Base-by-base conservation (phyloP, 1,139 yeast genomes). In the Meyerozyma athensensis region DNA sequence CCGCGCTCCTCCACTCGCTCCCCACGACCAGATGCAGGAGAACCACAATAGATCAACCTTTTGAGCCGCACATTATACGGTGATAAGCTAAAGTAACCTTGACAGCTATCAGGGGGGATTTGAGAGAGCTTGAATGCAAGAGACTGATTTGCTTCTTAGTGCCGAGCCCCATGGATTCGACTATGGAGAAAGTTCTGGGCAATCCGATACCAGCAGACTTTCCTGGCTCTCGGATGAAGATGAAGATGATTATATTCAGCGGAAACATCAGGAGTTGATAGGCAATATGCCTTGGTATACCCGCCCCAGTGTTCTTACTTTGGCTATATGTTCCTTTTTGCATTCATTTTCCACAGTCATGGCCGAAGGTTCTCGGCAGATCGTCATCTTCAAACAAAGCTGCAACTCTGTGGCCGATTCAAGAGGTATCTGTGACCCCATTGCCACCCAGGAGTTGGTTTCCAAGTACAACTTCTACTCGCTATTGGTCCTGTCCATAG, bases 341-440 rank as follows among this genome's bases (percentile, higher is more conserved):
- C 36, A 39, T 13, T 36, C 48, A 4, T 36, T 47, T 17, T 43
- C 43, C 3, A 19, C 14, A 7, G 30, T 42, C 12, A 30, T 43
- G 10, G 51, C 48, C 8, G 51, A 47, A 23, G 39, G 46, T 10
- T 26, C 46, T 2, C 39, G 45, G 19, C 51, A 47, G 26, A 20
- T 45, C 42, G 40, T 46, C 26, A 36, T 38, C 16, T 42, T 39
- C 22, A 43, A 45, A 28, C 32, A 17, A 9, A 9, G 20, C 12
- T 28, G 32, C 21, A 28, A 28, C 12, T 19, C 32, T 19, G 32
- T 28, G 20, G 20, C 20, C 4, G 32, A 28, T 12, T 8, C 32
- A 10, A n/a, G 18, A 8, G 32, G 32, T 9, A 3, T 18, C 8
- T 28, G 32, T 18, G 32, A 28, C 20, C 32, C 20, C 3, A 18